Base-by-base conservation (phyloP, 257 asterid genomes). In the Rauvolfia tetraphylla region DNA sequence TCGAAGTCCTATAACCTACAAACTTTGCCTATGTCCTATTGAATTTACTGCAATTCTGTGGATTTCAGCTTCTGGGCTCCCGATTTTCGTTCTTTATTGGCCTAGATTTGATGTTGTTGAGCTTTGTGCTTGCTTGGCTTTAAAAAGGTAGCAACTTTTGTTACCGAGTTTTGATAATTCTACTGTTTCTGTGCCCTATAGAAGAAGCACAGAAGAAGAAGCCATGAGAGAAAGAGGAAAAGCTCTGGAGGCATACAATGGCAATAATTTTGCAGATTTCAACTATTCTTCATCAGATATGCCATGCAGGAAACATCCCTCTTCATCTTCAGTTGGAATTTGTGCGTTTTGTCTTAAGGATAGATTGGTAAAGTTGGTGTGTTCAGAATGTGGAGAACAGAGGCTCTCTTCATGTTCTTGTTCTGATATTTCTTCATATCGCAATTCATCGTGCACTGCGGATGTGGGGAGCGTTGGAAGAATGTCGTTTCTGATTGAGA, bases 301-400 rank as follows among this genome's bases (percentile, higher is more conserved):
- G 59, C 89, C 93, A 1, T 95, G 98, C 85, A 78, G 74, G 68
- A 95, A 91, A 72, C 98, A 95, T 79, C 98, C 98, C 0, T 84
- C 74, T 46, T 84, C 92, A 0, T 78, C 92, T 5, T 78, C 93
- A 5, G 87, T 86, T 11, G 98, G 98, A 3, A 85, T 95, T 27
- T 95, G 98, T 75, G 86, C 98, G 34, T 34, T 74, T 84, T 95
- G 98, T 38, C 84, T 95, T 5, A 92, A 89, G 78, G 98, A 95
- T 18, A 79, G 88, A 81, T 84, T 95, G n/a, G 86, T 89, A 25
- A 85, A 89, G 8, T 58, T 95, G 46, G 89, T 95, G 7, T 95
- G 98, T 83, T 86, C 97, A 0, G 98, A 95, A 33, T 95, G 98
- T 72, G 98, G 98, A 46, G 98, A 95, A 73, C 96, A 95, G 82